Evolutionary conservation across 1,284 basidiomycete genomes (phyloP).

Genomic region (Ganoderma resinaceum): DNA sequence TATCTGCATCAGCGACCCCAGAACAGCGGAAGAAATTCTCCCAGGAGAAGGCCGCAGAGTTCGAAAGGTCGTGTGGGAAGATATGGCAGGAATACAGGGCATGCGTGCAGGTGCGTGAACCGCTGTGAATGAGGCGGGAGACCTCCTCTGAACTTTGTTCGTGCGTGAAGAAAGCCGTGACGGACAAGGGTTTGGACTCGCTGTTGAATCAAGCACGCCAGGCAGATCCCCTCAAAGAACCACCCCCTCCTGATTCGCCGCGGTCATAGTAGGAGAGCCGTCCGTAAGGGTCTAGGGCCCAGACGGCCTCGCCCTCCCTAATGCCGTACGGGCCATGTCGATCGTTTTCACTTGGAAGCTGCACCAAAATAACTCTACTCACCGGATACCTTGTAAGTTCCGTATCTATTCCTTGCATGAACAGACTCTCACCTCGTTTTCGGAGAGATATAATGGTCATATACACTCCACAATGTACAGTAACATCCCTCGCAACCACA

Average conservation of each 20-base stretch:
- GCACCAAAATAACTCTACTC: neutral
- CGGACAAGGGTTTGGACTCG: slow-evolving; percentile 77
- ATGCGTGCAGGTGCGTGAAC: slow-evolving; percentile 73
- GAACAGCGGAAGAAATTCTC: slow-evolving; percentile 56
- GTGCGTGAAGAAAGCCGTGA: slow-evolving; percentile 76
- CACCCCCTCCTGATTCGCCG: slow-evolving; percentile 34
- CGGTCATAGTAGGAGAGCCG: neutral
- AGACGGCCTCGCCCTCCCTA: neutral
- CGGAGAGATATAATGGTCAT: neutral
- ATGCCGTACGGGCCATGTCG: neutral
- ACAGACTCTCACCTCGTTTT: neutral
- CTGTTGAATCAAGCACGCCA: slow-evolving; percentile 82
- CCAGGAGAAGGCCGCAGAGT: slow-evolving; percentile 76
- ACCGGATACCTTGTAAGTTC: neutral
- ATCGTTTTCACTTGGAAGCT: neutral
- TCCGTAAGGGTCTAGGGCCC: neutral
- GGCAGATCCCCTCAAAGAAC: slow-evolving; percentile 79
- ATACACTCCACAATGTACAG: neutral
- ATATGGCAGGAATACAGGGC: slow-evolving; percentile 81
- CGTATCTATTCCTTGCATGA: neutral
- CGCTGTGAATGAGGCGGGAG: neutral
- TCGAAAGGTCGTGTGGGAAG: slow-evolving; percentile 82
- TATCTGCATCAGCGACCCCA: slow-evolving; percentile 47
- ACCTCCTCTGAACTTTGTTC: neutral
- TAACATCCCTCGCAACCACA: neutral